These are phyloP conservation scores for Dictyostelium capitatum DNA, from an alignment of 78 protist species.

Conservation along the genomic window DNA sequence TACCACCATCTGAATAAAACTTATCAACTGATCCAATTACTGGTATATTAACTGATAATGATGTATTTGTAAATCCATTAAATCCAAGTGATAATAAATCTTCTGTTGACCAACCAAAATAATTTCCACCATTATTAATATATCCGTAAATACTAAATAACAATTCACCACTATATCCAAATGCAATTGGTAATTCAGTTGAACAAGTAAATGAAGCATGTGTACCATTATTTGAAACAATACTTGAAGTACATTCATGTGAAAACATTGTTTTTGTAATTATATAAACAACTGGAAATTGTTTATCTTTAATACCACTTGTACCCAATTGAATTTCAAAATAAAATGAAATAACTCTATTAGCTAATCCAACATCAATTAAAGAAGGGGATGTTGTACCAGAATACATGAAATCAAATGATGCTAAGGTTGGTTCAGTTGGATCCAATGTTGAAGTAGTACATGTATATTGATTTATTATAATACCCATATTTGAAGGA, in stretches of 20 bases:
- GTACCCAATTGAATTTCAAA: no score
- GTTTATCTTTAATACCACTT: no score
- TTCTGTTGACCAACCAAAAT: not conserved
- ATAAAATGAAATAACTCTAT: no score
- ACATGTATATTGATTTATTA: not conserved
- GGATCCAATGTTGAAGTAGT: not conserved
- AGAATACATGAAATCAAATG: not conserved
- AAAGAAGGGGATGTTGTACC: no score
- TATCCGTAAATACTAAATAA: not conserved
- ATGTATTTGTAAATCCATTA: not conserved
- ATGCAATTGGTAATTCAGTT: no score
- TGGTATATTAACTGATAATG: not conserved
- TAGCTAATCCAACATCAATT: no score
- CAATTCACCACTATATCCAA: not conserved
- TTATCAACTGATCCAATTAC: not conserved
- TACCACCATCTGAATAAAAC: constrained; percentile 11
- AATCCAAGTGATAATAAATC: not conserved
- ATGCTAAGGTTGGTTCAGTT: not conserved
- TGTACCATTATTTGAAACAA: no score
- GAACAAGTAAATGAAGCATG: no score
- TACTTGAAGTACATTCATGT: no score
- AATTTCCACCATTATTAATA: not conserved
- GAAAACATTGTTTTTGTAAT: no score
- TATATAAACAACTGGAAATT: no score
- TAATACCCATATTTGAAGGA: not conserved